These are phyloP conservation scores for Ustilago sp. DNA, from an alignment of 1,284 basidiomycete genomes.

Conservation along the genomic window DNA sequence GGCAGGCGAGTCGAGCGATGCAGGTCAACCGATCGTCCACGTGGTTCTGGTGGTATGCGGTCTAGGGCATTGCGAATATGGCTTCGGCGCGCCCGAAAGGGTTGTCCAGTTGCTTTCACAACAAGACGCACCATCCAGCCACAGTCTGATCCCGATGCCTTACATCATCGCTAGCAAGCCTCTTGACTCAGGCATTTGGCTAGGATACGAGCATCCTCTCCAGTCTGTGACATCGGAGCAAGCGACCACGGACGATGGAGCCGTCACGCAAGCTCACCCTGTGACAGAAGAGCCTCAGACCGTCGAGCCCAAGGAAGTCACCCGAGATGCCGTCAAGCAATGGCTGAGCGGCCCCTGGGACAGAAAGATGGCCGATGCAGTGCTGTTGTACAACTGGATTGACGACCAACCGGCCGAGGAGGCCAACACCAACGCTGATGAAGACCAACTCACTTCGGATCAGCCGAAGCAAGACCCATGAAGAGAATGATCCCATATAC, in stretches of 20 bases:
- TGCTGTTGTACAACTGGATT: constrained; percentile 54
- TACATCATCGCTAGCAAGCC: constrained; percentile 55
- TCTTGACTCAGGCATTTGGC: constrained; percentile 51
- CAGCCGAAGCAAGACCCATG: background rate
- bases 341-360: constrained; percentile 41
- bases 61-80: constrained; percentile 56
- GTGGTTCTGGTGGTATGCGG: constrained; percentile 50
- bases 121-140: background rate
- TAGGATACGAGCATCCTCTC: constrained; percentile 32
- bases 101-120: constrained; percentile 32
- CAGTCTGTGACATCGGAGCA: background rate
- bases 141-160: constrained; percentile 11
- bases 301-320: background rate
- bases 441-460: constrained; percentile 7
- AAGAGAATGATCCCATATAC: constrained; percentile 1
- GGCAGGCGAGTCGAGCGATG: background rate
- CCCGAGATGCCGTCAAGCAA: constrained; percentile 8
- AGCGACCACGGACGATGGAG: background rate
- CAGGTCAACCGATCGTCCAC: constrained; percentile 21
- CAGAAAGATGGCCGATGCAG: constrained; percentile 48
- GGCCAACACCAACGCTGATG: constrained; percentile 4
- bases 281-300: background rate
- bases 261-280: background rate
- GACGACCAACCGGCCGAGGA: constrained; percentile 39
- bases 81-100: constrained; percentile 56